Conservation (phyloP, 2,329 filamentous ascomycete species). For the Myriosclerotinia duriaeana region DNA sequence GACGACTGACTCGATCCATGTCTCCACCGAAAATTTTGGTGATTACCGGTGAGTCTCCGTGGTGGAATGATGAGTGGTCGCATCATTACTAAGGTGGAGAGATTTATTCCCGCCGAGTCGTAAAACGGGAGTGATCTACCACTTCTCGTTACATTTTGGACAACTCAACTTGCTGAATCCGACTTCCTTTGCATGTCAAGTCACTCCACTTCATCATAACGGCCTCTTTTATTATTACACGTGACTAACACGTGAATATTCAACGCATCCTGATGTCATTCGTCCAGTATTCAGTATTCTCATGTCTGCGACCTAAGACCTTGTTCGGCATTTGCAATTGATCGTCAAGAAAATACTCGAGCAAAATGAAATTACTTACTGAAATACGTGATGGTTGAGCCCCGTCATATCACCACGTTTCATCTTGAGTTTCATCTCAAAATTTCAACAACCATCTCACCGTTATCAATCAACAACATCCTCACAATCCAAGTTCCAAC, state of each 20-base stretch:
- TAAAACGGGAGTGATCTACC: conserved; percentile 16
- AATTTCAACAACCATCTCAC: background rate
- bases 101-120: conserved; percentile 9
- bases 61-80: conserved; percentile 20
- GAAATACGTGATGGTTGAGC: background rate
- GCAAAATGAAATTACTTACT: background rate
- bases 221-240: background rate
- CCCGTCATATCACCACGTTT: conserved; percentile 8
- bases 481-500: background rate
- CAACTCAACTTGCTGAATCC: conserved; percentile 2
- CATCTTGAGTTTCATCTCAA: background rate
- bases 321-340: conserved; percentile 3
- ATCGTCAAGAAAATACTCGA: background rate
- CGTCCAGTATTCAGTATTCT: background rate
- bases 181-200: conserved; percentile 4
- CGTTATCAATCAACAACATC: background rate
- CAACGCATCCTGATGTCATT: background rate
- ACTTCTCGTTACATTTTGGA: conserved; percentile 11
- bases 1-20: conserved; percentile 22
- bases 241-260: conserved; percentile 4
- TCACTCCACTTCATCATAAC: background rate
- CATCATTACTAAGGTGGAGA: conserved; percentile 18
- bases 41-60: conserved; percentile 17
- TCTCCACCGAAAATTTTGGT: conserved; percentile 21
- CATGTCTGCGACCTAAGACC: background rate